These are phyloP conservation scores for Edaphochlamys debaryana DNA, from an alignment of 139 green algal species.

Conservation along the genomic window DNA sequence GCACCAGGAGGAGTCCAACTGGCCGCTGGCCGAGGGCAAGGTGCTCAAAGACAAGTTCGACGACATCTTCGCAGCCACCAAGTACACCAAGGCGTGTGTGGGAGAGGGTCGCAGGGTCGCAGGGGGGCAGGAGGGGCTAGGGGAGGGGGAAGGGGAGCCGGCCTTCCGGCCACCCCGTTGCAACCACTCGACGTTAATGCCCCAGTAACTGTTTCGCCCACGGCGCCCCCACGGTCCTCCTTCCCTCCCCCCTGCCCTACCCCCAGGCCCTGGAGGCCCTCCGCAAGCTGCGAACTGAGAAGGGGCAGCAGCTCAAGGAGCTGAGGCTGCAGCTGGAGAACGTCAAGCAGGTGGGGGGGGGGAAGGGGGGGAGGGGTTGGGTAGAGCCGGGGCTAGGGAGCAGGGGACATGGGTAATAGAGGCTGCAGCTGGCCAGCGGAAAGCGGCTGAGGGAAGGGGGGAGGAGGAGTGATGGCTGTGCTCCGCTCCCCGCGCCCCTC, in stretches of 20 bases:
- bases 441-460: no score
- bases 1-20: constrained; percentile 98
- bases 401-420: no score
- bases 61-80: constrained; percentile 96
- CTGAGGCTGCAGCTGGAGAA: constrained; percentile 78
- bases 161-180: no score
- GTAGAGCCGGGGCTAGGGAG: no score
- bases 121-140: not conserved
- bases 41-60: constrained; percentile 98
- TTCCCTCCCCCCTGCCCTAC: not conserved
- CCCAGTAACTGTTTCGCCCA: no score
- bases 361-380: not conserved
- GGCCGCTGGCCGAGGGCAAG: constrained; percentile 91
- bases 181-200: no score
- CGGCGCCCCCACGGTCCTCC: no score
- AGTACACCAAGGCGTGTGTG: constrained; percentile 87
- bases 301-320: constrained; percentile 71
- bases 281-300: constrained; percentile 87
- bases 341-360: constrained; percentile 70
- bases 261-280: constrained; percentile 87
- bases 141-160: not conserved
- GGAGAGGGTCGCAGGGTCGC: not conserved
- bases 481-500: no score
- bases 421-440: no score
- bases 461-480: no score